A percentile compares a stretch with the other conserved stretches of the same genome.
Evolutionary conservation across 176 grass and related monocot species (phyloP).

Genomic region (Triticum turgidum): DNA sequence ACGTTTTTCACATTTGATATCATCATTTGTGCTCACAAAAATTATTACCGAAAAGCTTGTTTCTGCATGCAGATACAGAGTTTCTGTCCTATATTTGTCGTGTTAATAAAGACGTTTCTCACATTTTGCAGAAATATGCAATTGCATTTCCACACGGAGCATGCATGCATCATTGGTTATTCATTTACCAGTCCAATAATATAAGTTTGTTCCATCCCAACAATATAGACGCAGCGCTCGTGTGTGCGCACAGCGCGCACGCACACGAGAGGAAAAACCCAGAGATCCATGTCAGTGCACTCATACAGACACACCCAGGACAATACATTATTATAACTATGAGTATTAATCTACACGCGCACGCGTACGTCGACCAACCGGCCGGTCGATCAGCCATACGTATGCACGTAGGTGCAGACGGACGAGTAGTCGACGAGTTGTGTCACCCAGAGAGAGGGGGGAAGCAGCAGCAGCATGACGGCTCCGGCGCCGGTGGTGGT

Average conservation of each 20-base stretch:
- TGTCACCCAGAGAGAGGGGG: background rate
- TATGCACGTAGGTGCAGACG: constrained; percentile 20
- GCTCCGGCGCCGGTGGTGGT: background rate
- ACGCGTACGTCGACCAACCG: background rate
- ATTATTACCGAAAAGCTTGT: too few species aligned
- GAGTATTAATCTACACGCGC: background rate
- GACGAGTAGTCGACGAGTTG: constrained; percentile 53
- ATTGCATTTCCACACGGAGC: background rate
- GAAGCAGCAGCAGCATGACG: background rate
- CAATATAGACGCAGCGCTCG: constrained; percentile 30
- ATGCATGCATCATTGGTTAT: constrained; percentile 2
- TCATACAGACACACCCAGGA: background rate
- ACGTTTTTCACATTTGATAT: too few species aligned
- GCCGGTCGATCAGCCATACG: background rate
- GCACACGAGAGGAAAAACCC: constrained; percentile 29
- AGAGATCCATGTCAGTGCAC: background rate
- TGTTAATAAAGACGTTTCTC: background rate
- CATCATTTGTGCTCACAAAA: background rate
- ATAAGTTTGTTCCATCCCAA: constrained; percentile 6
- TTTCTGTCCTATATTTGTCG: background rate
- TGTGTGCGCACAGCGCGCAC: background rate
- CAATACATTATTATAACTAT: background rate
- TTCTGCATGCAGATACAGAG: background rate
- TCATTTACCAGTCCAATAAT: constrained; percentile 25
- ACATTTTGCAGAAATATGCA: background rate